phyloP scores from a whole-genome alignment of 2,329 filamentous ascomycete genomes.

The Fusarium coicis region DNA sequence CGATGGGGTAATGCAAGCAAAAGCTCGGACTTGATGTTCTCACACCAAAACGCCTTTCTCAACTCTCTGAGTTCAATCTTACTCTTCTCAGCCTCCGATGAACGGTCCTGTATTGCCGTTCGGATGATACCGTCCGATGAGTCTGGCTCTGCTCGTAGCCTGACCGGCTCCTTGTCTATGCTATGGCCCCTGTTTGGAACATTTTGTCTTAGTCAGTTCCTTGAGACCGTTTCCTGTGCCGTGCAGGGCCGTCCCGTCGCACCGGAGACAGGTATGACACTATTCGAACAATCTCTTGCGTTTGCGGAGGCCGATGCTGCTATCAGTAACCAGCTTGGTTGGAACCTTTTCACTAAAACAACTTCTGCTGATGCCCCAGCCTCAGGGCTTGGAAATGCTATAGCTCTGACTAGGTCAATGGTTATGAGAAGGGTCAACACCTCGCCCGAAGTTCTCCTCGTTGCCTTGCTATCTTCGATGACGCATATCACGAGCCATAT shows the following conservation, averaged over 20 bases:
- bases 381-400: slow-evolving; percentile 45
- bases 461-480: slow-evolving; percentile 88
- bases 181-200: slow-evolving; percentile 81
- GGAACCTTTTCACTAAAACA: slow-evolving; percentile 69
- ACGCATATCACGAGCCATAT: slow-evolving; percentile 88
- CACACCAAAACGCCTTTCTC: slow-evolving; percentile 74
- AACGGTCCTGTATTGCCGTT: slow-evolving; percentile 78
- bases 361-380: slow-evolving; percentile 48
- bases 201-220: slow-evolving; percentile 80
- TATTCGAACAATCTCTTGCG: slow-evolving; percentile 94
- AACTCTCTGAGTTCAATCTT: slow-evolving; percentile 78
- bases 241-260: slow-evolving; percentile 83
- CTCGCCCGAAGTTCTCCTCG: slow-evolving; percentile 85
- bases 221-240: slow-evolving; percentile 89
- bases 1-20: slow-evolving; percentile 76
- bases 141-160: slow-evolving; percentile 61
- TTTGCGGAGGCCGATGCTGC: slow-evolving; percentile 96
- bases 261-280: slow-evolving; percentile 92
- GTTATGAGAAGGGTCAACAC: slow-evolving; percentile 87
- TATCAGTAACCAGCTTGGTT: slow-evolving; percentile 81
- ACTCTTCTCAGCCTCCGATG: slow-evolving; percentile 78
- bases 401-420: slow-evolving; percentile 69
- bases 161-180: slow-evolving; percentile 81
- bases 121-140: slow-evolving; percentile 72
- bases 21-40: slow-evolving; percentile 75